Evolutionary conservation across 1,139 yeast species (phyloP), one percentile per base, ranked within the genome.

Genomic region (Kodamaea anthophila): DNA sequence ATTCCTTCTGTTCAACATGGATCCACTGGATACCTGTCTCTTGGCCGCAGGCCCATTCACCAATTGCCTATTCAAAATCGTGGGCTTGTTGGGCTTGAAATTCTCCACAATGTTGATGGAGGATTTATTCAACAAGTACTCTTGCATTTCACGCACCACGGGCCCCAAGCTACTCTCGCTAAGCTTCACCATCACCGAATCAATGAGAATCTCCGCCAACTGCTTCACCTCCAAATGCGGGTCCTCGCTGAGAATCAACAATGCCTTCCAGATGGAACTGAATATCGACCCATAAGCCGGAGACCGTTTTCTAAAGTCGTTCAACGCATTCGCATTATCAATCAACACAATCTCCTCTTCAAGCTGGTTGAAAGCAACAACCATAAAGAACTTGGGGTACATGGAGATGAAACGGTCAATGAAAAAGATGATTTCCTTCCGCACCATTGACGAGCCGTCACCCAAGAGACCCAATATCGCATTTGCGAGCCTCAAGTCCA

Each of bases 251-350:
- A 87, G 59, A 28, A 86, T 77, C 29, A 93, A 61, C 21, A 91
- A 55, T 0, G 93, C 78, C 42, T 86, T 82, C 96, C 97, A 91
- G 11, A 83, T 72, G 1, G 94, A 82, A 35, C 86, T 74, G 52
- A 81, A 86, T n/a, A 86, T 72, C 0, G 94, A 80, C 1, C 95
- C 94, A 49, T 84, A 83, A 1, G 94, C 82, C 0, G 87, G 87
- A 1, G 78, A 74, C 34, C 61, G 65, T 43, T 72, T 70, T 34
- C 82, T 62, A 37, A 74, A 71, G 31, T 77, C 82, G 36, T 74
- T 78, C 23, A 77, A 65, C 32, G 60, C 55, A 32, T 69, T 65
- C 4, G 83, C 75, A 36, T 74, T 74, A 41, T 81, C 86, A 26
- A 79, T 62, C 31, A 78, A 58, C 0, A 78, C 74, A 29, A 80